phyloP scores from a whole-genome alignment of 2,329 filamentous ascomycete genomes.

The Colletotrichum paranaense region DNA sequence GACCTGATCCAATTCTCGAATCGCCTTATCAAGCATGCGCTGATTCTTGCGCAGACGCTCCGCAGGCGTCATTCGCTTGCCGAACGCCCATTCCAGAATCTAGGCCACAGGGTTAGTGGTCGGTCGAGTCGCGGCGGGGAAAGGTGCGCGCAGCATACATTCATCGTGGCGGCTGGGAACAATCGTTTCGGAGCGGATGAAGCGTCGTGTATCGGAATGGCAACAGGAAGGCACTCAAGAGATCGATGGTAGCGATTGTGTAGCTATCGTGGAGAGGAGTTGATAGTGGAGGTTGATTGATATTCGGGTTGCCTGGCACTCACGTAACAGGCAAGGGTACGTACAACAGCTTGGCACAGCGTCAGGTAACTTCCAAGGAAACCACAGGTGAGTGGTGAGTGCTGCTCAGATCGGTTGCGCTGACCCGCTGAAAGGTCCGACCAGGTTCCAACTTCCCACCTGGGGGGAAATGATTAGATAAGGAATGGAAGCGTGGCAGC shows the following conservation, averaged over 20 bases:
- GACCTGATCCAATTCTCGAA: constrained; percentile 94
- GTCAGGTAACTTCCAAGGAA: constrained; percentile 23
- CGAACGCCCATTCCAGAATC: constrained; percentile 99
- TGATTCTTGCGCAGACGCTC: constrained; percentile 94
- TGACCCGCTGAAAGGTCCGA: constrained; percentile 11
- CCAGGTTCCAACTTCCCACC: not conserved
- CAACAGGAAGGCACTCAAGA: not conserved
- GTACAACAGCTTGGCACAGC: constrained; percentile 32
- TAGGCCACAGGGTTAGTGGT: constrained; percentile 51
- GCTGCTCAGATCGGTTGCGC: constrained; percentile 20
- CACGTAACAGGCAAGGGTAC: constrained; percentile 30
- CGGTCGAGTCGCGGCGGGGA: constrained; percentile 17
- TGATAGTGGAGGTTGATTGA: constrained; percentile 21
- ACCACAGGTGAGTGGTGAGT: not conserved
- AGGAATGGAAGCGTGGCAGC: constrained; percentile 20
- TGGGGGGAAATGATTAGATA: constrained; percentile 41
- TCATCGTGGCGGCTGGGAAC: constrained; percentile 58
- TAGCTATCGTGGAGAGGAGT: constrained; percentile 20
- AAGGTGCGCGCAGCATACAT: constrained; percentile 55
- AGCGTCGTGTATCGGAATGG: not conserved
- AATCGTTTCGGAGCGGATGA: not conserved
- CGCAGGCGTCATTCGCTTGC: constrained; percentile 98
- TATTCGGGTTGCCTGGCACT: constrained; percentile 25
- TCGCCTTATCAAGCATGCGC: constrained; percentile 95
- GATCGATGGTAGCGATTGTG: constrained; percentile 8